Percentiles rank a stretch among this genome's conserved stretches.
Evolutionary conservation across 2,329 filamentous ascomycete species (phyloP).

Genomic region (Colletotrichum sp.): DNA sequence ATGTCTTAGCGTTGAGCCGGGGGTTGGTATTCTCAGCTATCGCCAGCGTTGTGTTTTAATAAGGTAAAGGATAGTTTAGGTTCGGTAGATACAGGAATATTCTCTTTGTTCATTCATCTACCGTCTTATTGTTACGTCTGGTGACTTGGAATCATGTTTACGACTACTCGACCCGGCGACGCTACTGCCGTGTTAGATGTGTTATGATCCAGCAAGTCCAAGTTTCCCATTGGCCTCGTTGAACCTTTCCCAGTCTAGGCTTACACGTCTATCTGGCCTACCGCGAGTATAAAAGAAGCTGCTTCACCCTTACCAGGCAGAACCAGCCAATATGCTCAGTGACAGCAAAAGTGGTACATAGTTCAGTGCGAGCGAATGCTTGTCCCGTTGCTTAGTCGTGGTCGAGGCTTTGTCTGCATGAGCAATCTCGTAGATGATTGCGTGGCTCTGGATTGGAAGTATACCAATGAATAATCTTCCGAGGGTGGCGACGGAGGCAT

Average conservation of each 20-base stretch:
- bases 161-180: fast-evolving
- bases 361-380: not conserved
- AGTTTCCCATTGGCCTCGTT: too few species aligned
- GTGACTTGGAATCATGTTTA: fast-evolving
- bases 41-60: not conserved
- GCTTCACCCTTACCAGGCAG: not conserved
- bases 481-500: not conserved
- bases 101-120: not conserved
- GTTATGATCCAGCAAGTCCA: not conserved
- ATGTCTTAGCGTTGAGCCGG: not conserved
- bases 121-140: not conserved
- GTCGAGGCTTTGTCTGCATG: not conserved
- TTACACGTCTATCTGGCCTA: not conserved
- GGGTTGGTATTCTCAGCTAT: not conserved
- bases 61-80: not conserved
- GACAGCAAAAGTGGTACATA: too few species aligned
- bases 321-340: not conserved
- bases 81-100: not conserved
- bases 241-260: not conserved
- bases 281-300: not conserved
- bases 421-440: not conserved
- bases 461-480: not conserved
- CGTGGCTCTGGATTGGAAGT: not conserved
- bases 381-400: not conserved
- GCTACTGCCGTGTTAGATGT: not conserved